Evolutionary conservation across 2,329 filamentous ascomycete genomes (phyloP).

Genomic region (Aureobasidium musti): DNA sequence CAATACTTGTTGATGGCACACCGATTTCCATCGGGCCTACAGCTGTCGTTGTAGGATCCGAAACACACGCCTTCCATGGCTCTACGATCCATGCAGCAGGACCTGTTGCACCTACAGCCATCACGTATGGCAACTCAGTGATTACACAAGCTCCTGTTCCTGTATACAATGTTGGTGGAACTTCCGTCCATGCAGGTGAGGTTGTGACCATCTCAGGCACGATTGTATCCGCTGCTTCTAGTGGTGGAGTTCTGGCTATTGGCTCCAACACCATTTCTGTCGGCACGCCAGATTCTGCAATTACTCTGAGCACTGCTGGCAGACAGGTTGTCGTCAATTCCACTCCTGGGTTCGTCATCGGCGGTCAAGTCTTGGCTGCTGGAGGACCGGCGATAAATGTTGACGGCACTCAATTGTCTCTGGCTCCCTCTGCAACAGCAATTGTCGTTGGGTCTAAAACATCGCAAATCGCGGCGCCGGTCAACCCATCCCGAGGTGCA

Average conservation of each 20-base stretch:
- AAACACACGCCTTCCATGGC: slow-evolving; percentile 21
- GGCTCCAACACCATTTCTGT: slow-evolving; percentile 32
- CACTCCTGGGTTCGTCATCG: slow-evolving; percentile 40
- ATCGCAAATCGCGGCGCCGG: slow-evolving; percentile 33
- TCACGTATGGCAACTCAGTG: slow-evolving; percentile 25
- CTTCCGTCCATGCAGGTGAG: slow-evolving; percentile 37
- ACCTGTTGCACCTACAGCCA: background rate
- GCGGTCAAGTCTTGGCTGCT: slow-evolving; percentile 42
- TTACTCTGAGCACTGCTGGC: slow-evolving; percentile 23
- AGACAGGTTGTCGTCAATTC: slow-evolving; percentile 36
- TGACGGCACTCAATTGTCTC: slow-evolving; percentile 40
- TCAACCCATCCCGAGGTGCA: slow-evolving; percentile 33
- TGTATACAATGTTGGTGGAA: slow-evolving; percentile 37
- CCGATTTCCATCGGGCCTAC: slow-evolving; percentile 38
- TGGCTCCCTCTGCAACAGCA: slow-evolving; percentile 43
- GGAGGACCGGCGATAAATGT: slow-evolving; percentile 43
- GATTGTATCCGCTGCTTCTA: slow-evolving; percentile 31
- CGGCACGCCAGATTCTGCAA: background rate
- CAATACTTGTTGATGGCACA: slow-evolving; percentile 39
- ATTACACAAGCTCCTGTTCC: slow-evolving; percentile 34
- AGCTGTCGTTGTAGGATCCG: slow-evolving; percentile 28
- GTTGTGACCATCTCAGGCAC: slow-evolving; percentile 35
- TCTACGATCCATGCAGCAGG: slow-evolving; percentile 13
- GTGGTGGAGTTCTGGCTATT: slow-evolving; percentile 33
- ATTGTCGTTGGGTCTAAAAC: slow-evolving; percentile 39